These are phyloP conservation scores for Hanseniaspora meyeri DNA, from an alignment of 805 yeast species.

Conservation along the genomic window DNA sequence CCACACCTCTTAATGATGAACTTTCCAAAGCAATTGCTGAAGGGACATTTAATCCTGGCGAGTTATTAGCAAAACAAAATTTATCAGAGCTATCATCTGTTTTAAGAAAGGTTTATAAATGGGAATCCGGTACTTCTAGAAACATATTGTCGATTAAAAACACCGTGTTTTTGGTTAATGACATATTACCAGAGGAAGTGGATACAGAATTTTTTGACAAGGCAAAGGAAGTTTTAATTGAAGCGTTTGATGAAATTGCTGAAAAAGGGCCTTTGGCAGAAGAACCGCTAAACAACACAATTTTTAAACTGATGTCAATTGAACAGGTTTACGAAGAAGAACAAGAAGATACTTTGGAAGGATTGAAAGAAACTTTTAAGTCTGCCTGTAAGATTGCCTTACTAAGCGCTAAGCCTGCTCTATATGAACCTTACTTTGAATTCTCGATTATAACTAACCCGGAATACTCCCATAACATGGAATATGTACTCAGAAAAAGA, in stretches of 20 bases:
- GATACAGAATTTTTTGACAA: constrained; percentile 34
- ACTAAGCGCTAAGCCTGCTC: constrained; percentile 60
- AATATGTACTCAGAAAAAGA: constrained; percentile 43
- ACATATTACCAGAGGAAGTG: constrained; percentile 60
- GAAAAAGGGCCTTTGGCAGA: constrained; percentile 89
- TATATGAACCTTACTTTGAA: constrained; percentile 71
- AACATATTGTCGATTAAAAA: constrained; percentile 73
- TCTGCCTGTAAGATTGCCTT: constrained; percentile 76
- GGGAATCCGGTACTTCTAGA: constrained; percentile 78
- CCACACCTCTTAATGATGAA: constrained; percentile 56
- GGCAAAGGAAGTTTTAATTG: constrained; percentile 30
- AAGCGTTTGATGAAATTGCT: constrained; percentile 75
- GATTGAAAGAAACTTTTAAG: constrained; percentile 61
- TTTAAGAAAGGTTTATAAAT: constrained; percentile 46
- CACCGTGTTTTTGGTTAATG: constrained; percentile 51
- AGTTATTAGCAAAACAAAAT: constrained; percentile 36
- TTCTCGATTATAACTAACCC: constrained; percentile 46
- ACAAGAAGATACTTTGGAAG: constrained; percentile 50
- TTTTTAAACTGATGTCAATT: constrained; percentile 58
- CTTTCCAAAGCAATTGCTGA: constrained; percentile 34
- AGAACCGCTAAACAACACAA: constrained; percentile 59
- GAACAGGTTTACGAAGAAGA: constrained; percentile 33
- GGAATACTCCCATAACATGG: constrained; percentile 37
- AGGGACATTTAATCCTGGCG: background rate
- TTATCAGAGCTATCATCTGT: constrained; percentile 38